Conservation (phyloP, 2,329 filamentous ascomycete species). For the Aspergillus tamarii region DNA sequence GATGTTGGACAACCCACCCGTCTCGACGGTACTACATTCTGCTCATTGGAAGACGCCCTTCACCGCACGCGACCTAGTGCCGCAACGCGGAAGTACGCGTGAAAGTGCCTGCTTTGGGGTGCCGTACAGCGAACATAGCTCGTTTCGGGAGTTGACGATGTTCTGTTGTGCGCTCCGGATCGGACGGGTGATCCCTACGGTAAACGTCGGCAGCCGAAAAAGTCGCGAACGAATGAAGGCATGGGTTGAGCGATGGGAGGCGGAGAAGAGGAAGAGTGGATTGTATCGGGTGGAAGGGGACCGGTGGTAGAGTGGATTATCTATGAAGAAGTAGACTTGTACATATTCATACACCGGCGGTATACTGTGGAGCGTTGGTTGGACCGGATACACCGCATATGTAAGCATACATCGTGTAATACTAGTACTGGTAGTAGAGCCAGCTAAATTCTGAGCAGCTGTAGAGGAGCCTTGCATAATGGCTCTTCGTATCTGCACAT, state of each 20-base stretch:
- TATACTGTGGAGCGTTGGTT: background rate
- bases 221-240: slow-evolving; percentile 67
- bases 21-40: slow-evolving; percentile 67
- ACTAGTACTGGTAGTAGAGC: no score
- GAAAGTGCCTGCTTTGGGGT: slow-evolving; percentile 90
- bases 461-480: no score
- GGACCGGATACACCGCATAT: no score
- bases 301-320: slow-evolving; percentile 4
- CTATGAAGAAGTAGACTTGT: background rate
- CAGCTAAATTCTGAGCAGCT: no score
- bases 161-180: slow-evolving; percentile 88
- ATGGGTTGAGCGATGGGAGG: slow-evolving; percentile 67
- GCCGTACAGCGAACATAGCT: slow-evolving; percentile 94
- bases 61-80: slow-evolving; percentile 69
- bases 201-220: slow-evolving; percentile 75
- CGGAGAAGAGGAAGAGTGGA: slow-evolving; percentile 65
- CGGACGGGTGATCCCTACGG: slow-evolving; percentile 88
- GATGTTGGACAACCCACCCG: slow-evolving; percentile 63
- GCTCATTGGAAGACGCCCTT: slow-evolving; percentile 78
- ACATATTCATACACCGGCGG: background rate
- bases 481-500: background rate
- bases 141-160: slow-evolving; percentile 90
- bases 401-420: no score
- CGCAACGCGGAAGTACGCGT: slow-evolving; percentile 80
- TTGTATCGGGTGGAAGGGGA: slow-evolving; percentile 53